phyloP scores from a whole-genome alignment of 495 filamentous ascomycete genomes.

The Venustampulla echinocandica region DNA sequence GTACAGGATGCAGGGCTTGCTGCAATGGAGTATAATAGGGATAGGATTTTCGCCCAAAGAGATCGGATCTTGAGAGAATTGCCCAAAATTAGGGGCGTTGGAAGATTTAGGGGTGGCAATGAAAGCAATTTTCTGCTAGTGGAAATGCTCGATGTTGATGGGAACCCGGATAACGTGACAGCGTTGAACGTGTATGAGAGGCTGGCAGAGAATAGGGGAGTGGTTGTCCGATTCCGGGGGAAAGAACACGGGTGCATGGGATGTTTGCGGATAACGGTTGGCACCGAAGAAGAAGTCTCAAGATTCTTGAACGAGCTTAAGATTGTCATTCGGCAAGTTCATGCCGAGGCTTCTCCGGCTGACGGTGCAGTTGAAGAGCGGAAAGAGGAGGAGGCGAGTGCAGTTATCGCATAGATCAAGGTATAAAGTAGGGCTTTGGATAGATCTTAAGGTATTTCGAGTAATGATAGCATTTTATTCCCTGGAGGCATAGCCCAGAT shows the following conservation, averaged over 20 bases:
- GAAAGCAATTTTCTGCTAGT: slow-evolving; percentile 86
- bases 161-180: slow-evolving; percentile 64
- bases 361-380: slow-evolving; percentile 25
- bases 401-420: slow-evolving; percentile 24
- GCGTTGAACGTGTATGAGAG: slow-evolving; percentile 74
- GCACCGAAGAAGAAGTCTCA: slow-evolving; percentile 77
- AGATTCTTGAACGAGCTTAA: slow-evolving; percentile 62
- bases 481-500: too few relatives aligned
- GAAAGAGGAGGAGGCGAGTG: slow-evolving; percentile 27
- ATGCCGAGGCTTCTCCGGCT: slow-evolving; percentile 20
- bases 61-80: slow-evolving; percentile 65
- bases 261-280: slow-evolving; percentile 85
- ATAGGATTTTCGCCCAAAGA: slow-evolving; percentile 63
- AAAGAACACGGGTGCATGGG: slow-evolving; percentile 85
- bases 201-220: slow-evolving; percentile 78
- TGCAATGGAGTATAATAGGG: slow-evolving; percentile 60
- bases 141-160: slow-evolving; percentile 67
- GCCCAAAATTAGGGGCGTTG: slow-evolving; percentile 67
- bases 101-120: slow-evolving; percentile 68
- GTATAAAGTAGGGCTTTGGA: slow-evolving; percentile 1
- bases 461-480: not conserved
- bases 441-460: not conserved
- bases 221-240: slow-evolving; percentile 88
- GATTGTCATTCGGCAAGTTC: slow-evolving; percentile 49
- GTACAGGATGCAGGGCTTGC: slow-evolving; percentile 54